Conservation (phyloP, 495 filamentous ascomycete species). For the Podospora pseudocomata region DNA sequence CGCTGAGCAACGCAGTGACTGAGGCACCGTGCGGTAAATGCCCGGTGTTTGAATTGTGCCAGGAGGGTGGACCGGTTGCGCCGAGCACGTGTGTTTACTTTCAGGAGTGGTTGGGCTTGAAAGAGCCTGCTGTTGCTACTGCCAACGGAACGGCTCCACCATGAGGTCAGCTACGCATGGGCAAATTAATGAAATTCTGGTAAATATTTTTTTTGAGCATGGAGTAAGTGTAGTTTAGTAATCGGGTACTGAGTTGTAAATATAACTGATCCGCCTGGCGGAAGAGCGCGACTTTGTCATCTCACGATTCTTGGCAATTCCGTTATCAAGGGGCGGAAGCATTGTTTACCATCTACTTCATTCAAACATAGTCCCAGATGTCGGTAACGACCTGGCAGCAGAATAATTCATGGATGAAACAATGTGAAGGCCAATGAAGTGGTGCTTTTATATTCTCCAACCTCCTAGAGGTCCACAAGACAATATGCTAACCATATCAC, state of each 20-base stretch:
- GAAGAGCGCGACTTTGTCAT: not conserved
- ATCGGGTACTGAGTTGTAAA: not conserved
- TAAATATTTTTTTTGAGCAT: not conserved
- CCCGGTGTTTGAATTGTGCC: constrained; percentile 90
- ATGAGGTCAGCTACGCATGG: not conserved
- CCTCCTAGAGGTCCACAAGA: not conserved
- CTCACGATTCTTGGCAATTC: not conserved
- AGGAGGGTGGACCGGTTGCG: constrained; percentile 81
- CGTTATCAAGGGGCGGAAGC: too few relatives aligned
- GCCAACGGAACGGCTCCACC: not conserved
- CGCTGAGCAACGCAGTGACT: constrained; percentile 61
- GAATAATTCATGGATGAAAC: not conserved
- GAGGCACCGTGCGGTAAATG: constrained; percentile 88
- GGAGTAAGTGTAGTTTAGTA: not conserved
- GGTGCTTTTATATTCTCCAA: not conserved
- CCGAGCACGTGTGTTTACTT: constrained; percentile 91
- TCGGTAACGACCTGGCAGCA: not conserved
- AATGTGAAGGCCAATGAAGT: not conserved
- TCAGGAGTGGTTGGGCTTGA: constrained; percentile 64
- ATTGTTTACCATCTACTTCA: too few relatives aligned
- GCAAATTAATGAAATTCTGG: not conserved
- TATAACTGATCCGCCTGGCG: not conserved
- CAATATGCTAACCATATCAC: not conserved
- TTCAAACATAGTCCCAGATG: too few relatives aligned
- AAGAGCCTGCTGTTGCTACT: constrained; percentile 14